These are phyloP conservation scores for Paramecium bursaria DNA, from an alignment of 73 alveolate genomes.

Conservation along the genomic window DNA sequence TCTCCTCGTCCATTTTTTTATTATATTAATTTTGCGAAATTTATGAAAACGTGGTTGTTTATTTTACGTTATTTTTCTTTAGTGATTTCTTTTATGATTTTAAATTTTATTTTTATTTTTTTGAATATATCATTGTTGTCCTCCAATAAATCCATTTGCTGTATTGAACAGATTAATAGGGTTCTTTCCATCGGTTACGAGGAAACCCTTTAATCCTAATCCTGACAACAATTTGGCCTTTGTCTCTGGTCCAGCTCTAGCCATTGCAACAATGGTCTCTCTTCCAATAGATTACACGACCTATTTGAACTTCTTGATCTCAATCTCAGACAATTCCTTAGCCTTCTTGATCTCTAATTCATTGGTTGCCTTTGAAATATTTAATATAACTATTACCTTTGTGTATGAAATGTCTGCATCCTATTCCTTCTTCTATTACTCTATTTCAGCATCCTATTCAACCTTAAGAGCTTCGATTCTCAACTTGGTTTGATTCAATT, in stretches of 20 bases:
- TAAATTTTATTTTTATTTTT: too few species aligned
- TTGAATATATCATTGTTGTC: too few species aligned
- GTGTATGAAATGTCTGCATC: not conserved
- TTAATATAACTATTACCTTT: not conserved
- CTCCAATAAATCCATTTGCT: constrained; percentile 81
- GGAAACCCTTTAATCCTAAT: constrained; percentile 84
- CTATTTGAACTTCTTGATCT: constrained; percentile 79
- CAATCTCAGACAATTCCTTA: constrained; percentile 77
- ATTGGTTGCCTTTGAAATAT: constrained; percentile 59
- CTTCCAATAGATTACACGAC: constrained; percentile 79
- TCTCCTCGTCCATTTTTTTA: not conserved
- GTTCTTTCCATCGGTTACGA: constrained; percentile 86
- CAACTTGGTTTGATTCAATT: constrained; percentile 11
- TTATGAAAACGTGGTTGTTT: too few species aligned
- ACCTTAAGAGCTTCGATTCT: constrained; percentile 2
- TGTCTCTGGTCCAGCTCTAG: constrained; percentile 91
- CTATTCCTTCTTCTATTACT: constrained; percentile 2
- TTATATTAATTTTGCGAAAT: too few species aligned
- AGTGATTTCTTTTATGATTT: too few species aligned
- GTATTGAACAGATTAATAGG: constrained; percentile 85
- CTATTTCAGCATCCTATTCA: constrained; percentile 40
- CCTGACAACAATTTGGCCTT: constrained; percentile 83
- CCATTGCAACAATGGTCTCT: constrained; percentile 82
- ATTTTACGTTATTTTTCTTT: too few species aligned
- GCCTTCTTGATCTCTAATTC: constrained; percentile 82